A percentile compares a stretch with the other conserved stretches of the same genome.
Evolutionary conservation across 2,329 filamentous ascomycete genomes (phyloP).

Genomic region (Thyridium curvatum): DNA sequence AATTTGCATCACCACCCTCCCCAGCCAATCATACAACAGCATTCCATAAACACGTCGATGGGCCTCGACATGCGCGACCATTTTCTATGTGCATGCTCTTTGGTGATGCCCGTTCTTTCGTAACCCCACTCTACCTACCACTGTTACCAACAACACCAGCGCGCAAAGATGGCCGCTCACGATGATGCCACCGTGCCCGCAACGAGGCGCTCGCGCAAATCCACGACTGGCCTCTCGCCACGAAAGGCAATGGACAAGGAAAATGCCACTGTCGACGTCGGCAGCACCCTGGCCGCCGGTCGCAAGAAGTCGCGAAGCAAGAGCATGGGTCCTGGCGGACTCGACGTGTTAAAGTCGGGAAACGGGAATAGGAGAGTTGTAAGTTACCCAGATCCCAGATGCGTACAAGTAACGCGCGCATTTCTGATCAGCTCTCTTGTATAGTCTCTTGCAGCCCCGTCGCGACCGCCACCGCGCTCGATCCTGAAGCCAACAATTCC

Average conservation of each 20-base stretch:
- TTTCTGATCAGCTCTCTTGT: slow-evolving; percentile 13
- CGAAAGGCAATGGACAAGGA: slow-evolving; percentile 62
- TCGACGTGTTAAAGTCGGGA: slow-evolving; percentile 72
- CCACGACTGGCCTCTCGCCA: slow-evolving; percentile 56
- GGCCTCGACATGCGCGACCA: slow-evolving; percentile 5
- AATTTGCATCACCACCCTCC: background rate
- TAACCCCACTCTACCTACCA: slow-evolving; percentile 1
- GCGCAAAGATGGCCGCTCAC: slow-evolving; percentile 27
- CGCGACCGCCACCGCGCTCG: slow-evolving; percentile 51
- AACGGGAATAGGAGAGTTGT: slow-evolving; percentile 77
- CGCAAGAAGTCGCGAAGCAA: slow-evolving; percentile 81
- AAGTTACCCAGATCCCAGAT: slow-evolving; percentile 28
- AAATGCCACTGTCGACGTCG: slow-evolving; percentile 66
- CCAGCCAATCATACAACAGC: slow-evolving; percentile 4
- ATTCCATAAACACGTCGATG: slow-evolving; percentile 8
- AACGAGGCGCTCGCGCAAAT: slow-evolving; percentile 59
- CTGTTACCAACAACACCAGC: slow-evolving; percentile 1
- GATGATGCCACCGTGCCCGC: slow-evolving; percentile 46
- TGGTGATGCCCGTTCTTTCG: background rate
- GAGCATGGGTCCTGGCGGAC: slow-evolving; percentile 86
- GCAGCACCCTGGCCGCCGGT: slow-evolving; percentile 42
- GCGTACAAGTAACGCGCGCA: background rate
- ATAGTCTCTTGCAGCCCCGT: slow-evolving; percentile 49
- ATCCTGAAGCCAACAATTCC: slow-evolving; percentile 79
- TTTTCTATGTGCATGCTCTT: background rate